A percentile compares a stretch with the other conserved stretches of the same genome.
Conservation (phyloP, 768 basidiomycete species). For the Naganishia friedmannii region DNA sequence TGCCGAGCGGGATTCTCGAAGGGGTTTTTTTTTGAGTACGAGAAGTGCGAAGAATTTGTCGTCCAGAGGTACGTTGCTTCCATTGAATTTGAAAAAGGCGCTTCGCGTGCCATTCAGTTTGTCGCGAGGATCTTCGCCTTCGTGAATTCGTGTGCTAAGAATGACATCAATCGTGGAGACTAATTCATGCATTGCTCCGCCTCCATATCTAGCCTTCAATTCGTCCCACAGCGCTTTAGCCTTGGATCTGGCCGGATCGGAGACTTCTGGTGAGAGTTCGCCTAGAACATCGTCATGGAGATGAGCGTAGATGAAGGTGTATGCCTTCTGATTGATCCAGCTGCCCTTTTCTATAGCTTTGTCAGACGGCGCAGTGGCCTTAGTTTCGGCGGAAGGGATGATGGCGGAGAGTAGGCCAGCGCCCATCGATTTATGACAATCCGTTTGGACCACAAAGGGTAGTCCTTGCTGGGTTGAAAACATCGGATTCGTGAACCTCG, state of each 20-base stretch:
- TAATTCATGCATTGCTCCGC: not conserved
- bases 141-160: not conserved
- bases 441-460: not conserved
- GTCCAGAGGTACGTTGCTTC: not conserved
- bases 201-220: not conserved
- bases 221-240: not conserved
- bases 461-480: not conserved
- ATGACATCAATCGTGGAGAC: not conserved
- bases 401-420: not conserved
- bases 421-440: not conserved
- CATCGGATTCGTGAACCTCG: not conserved
- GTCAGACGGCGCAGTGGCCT: too few species aligned
- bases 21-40: not conserved
- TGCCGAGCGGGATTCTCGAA: not conserved
- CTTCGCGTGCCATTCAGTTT: not conserved
- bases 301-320: not conserved
- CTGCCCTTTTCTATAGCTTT: not conserved
- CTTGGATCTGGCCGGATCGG: not conserved
- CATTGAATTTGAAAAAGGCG: not conserved
- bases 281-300: too few species aligned
- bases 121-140: not conserved
- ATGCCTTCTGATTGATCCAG: not conserved
- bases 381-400: not conserved
- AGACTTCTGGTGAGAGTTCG: not conserved
- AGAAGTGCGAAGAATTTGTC: not conserved